phyloP scores from a whole-genome alignment of 257 asterid genomes.

The Solanum peruvianum region DNA sequence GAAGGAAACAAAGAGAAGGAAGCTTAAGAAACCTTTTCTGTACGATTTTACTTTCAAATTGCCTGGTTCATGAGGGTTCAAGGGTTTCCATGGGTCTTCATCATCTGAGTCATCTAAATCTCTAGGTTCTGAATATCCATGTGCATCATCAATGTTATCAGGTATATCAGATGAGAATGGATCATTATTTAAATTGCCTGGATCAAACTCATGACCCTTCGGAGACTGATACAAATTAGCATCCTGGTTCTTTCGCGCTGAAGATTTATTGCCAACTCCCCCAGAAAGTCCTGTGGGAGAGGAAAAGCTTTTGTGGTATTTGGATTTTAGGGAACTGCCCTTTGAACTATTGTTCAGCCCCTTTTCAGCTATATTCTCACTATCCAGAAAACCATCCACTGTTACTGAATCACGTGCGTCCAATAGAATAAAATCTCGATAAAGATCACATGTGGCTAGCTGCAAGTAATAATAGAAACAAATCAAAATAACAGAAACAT shows the following conservation, averaged over 20 bases:
- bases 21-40: constrained; percentile 38
- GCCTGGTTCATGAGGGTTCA: constrained; percentile 92
- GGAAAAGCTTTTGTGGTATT: constrained; percentile 47
- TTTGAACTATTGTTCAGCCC: constrained; percentile 14
- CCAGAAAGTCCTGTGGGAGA: constrained; percentile 50
- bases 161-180: constrained; percentile 17
- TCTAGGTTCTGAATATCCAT: constrained; percentile 32
- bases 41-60: constrained; percentile 68
- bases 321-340: neutral
- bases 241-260: constrained; percentile 41
- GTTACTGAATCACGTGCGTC: constrained; percentile 65
- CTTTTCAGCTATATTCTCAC: constrained; percentile 30
- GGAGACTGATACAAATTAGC: constrained; percentile 29
- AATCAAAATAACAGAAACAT: neutral
- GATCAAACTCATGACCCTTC: neutral
- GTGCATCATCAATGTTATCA: constrained; percentile 21
- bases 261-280: constrained; percentile 35
- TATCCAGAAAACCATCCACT: constrained; percentile 44
- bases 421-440: constrained; percentile 76
- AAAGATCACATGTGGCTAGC: constrained; percentile 76
- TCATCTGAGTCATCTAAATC: constrained; percentile 20
- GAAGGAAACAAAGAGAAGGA: neutral
- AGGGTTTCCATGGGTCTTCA: constrained; percentile 90
- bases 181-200: constrained; percentile 10
- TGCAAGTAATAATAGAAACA: constrained; percentile 23